Base-by-base conservation (phyloP, 805 yeast species). In the Jamesozyma hellenica region DNA sequence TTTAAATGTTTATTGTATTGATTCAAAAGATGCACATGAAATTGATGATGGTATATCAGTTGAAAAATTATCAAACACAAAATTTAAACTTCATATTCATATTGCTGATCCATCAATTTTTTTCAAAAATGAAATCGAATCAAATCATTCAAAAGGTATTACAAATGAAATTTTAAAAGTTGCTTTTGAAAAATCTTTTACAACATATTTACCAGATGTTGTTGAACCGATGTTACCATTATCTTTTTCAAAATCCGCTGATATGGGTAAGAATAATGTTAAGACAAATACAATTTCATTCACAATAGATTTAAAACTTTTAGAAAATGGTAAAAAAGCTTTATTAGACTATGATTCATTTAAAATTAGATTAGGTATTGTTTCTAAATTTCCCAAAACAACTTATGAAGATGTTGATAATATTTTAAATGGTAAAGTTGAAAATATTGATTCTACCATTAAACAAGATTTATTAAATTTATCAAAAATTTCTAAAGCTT, bases 1-100 rank as follows among this genome's bases (percentile, higher is more conserved):
- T 34, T 52, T 71, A 11, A 70, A 74, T 0, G 77, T 87, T 1
- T 90, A 77, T 56, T 87, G 96, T 60, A 85, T 90, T 42, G 98
- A 92, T 61, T 70, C 80, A 3, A 74, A 66, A 3, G 70, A 69
- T 32, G 95, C 97, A 0, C 80, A 81, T 48, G 97, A 92, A 58
- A 82, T 92, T 43, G 98, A 90, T 59, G 98, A 90, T 60, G 98
- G 96, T 35, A 68, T 90, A 21, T 75, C 95, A 1, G 65, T 90
- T 15, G 65, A 64, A 33, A 46, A 44, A 3, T 38, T 53, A 3
- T 49, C 52, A 1, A 47, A 56, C 1, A 55, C 58, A 3, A 52
- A 52, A 12, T 74, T 63, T 48, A 61, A 65, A 9, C 48, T 88
- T 4, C 72, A 79, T 25, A 68, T 86, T 2, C 95, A 82, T 56